These are phyloP conservation scores for Ogataea haglerorum DNA, from an alignment of 805 yeast species.

Conservation along the genomic window DNA sequence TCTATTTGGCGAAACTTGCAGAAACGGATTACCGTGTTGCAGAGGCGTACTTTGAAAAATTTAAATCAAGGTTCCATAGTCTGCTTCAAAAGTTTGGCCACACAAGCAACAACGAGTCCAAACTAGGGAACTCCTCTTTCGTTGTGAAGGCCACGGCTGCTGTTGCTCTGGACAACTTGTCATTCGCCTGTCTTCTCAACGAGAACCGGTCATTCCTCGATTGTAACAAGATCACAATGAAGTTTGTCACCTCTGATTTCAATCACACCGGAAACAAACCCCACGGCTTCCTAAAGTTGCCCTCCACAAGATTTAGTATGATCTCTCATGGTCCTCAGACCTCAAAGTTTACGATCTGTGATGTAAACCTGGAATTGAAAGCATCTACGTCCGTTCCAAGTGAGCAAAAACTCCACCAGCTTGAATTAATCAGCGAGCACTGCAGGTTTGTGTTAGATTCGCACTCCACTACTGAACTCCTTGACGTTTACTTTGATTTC, in stretches of 20 bases:
- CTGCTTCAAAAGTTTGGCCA: neutral
- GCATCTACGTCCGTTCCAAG: constrained; percentile 38
- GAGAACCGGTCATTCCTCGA: constrained; percentile 18
- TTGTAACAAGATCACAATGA: constrained; percentile 8
- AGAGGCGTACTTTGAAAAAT: neutral
- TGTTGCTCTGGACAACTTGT: constrained; percentile 9
- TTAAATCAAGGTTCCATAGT: neutral
- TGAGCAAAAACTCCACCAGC: constrained; percentile 35
- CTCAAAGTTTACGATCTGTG: constrained; percentile 40
- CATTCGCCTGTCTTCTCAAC: constrained; percentile 13
- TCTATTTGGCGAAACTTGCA: constrained; percentile 11
- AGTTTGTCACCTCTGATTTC: constrained; percentile 18
- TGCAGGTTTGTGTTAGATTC: constrained; percentile 60
- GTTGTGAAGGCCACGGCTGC: constrained; percentile 2
- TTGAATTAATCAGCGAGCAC: constrained; percentile 57
- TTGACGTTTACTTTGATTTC: constrained; percentile 19
- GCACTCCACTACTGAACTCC: constrained; percentile 26
- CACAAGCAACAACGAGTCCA: neutral
- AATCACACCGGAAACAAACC: constrained; percentile 20
- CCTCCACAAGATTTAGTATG: constrained; percentile 39
- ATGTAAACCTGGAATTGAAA: constrained; percentile 44
- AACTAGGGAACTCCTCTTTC: too few species aligned
- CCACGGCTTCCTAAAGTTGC: constrained; percentile 39
- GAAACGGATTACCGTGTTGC: constrained; percentile 8
- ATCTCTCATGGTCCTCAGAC: constrained; percentile 35